phyloP scores from a whole-genome alignment of 495 filamentous ascomycete genomes.

The Talaromyces liani region DNA sequence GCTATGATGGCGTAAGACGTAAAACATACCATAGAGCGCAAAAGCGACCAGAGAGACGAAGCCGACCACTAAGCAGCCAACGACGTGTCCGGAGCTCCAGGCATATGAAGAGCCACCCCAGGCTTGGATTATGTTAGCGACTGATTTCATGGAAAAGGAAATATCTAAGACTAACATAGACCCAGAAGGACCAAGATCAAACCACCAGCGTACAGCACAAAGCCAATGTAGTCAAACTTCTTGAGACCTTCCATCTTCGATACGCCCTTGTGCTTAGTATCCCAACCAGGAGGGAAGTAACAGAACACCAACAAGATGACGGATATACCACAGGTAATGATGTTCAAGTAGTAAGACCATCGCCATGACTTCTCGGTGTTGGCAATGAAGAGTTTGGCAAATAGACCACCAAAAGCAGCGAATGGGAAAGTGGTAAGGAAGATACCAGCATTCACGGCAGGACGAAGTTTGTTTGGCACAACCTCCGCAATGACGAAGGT shows the following conservation, averaged over 20 bases:
- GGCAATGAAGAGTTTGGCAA: slow-evolving; percentile 30
- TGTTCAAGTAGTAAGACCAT: slow-evolving; percentile 38
- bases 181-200: slow-evolving; percentile 39
- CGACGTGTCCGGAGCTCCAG: slow-evolving; percentile 39
- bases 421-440: slow-evolving; percentile 30
- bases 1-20: slow-evolving; percentile 13
- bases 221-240: slow-evolving; percentile 37
- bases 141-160: background rate
- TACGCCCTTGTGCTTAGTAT: slow-evolving; percentile 20
- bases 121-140: slow-evolving; percentile 5
- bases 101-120: slow-evolving; percentile 44
- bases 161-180: slow-evolving; percentile 22
- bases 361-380: slow-evolving; percentile 32
- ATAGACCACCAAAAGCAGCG: slow-evolving; percentile 32
- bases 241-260: slow-evolving; percentile 23
- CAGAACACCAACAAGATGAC: slow-evolving; percentile 26
- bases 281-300: slow-evolving; percentile 31
- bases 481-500: slow-evolving; percentile 29
- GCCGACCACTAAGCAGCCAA: slow-evolving; percentile 38
- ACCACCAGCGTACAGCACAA: slow-evolving; percentile 33
- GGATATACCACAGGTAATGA: slow-evolving; percentile 29
- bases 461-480: slow-evolving; percentile 38
- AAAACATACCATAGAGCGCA: slow-evolving; percentile 26
- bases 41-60: slow-evolving; percentile 32
- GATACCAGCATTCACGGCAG: slow-evolving; percentile 27